A percentile compares a stretch with the other conserved stretches of the same genome.
phyloP scores from a whole-genome alignment of 2,329 filamentous ascomycete species.

The Exophiala calicioides region DNA sequence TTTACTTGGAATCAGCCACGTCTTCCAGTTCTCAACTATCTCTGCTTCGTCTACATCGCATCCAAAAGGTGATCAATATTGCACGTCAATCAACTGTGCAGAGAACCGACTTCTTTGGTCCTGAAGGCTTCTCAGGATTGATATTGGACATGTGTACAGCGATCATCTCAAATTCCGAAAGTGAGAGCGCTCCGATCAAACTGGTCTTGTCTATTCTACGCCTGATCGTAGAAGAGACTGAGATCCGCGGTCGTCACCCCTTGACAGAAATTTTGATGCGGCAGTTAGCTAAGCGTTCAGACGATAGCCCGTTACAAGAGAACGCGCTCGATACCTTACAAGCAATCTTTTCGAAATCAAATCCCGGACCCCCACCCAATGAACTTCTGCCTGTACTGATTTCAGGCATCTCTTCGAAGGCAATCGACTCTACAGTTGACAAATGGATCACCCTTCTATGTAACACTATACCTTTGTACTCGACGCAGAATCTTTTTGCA shows the following conservation, averaged over 20 bases:
- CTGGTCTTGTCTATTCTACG: slow-evolving; percentile 20
- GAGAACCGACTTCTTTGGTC: slow-evolving; percentile 21
- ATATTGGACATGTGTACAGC: slow-evolving; percentile 22
- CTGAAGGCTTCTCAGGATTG: slow-evolving; percentile 18
- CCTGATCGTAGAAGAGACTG: slow-evolving; percentile 21
- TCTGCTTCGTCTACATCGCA: slow-evolving; percentile 20
- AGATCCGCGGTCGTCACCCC: slow-evolving; percentile 9
- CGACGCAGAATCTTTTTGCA: slow-evolving; percentile 79
- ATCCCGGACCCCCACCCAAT: slow-evolving; percentile 54
- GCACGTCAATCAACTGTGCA: slow-evolving; percentile 20
- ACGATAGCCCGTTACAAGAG: slow-evolving; percentile 20
- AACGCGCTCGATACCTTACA: slow-evolving; percentile 27
- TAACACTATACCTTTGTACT: slow-evolving; percentile 80
- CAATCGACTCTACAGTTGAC: slow-evolving; percentile 76
- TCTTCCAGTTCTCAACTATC: slow-evolving; percentile 13
- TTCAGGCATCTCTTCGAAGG: slow-evolving; percentile 72
- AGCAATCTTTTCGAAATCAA: slow-evolving; percentile 20
- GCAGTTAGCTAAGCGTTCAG: slow-evolving; percentile 13
- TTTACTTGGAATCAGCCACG: slow-evolving; percentile 12
- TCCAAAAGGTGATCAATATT: slow-evolving; percentile 25
- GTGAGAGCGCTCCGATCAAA: slow-evolving; percentile 10
- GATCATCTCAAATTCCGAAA: slow-evolving; percentile 6
- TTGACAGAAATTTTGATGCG: slow-evolving; percentile 23
- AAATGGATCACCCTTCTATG: slow-evolving; percentile 87
- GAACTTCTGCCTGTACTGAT: slow-evolving; percentile 76